Evolutionary conservation across 257 asterid genomes (phyloP), one percentile per base, ranked within the genome.

Genomic region (Solanum virginianum): DNA sequence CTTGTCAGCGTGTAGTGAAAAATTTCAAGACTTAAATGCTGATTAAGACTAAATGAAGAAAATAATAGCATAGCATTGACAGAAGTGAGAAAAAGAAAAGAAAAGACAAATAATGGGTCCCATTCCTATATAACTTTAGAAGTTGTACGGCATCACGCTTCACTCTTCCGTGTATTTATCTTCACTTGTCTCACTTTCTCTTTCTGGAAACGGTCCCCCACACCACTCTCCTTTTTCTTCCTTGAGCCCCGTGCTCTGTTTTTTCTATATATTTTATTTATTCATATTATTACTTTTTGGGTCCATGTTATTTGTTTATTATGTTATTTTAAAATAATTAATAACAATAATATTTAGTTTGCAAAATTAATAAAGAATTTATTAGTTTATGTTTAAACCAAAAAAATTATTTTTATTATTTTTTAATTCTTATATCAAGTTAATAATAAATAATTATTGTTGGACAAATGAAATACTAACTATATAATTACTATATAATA

Each of bases 91-190:
- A 53, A 77, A 77, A 49, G 5, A 8, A 6, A 75, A 26, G 10
- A 26, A 7, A 26, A 24, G 65, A 53, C 29, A 16, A 5, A 36
- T 17, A 10, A 8, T 26, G 82, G 82, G 83, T 79, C 83, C 83
- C 26, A 79, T 3, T 69, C 79, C 53, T 8, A 69, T 4, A 36
- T 69, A 16, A 5, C 15, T 26, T 53, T 8, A 51, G 18, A 16
- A 75, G 17, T 14, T 53, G 83, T 79, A 79, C 83, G 83, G 83
- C 65, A 79, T 79, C 83, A 79, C 83, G 83, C 65, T 79, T 51
- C 65, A 59, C 49, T 79, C 83, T 53, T 79, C 83, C 65, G 83
- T 79, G 83, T 53, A 79, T 79, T 53, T 79, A 79, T 79, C 0
- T 79, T 53, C 65, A 53, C 49, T 77, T 77, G 82, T 14, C 81